phyloP scores from a whole-genome alignment of 2,329 filamentous ascomycete genomes.

The Didymella pinodella region DNA sequence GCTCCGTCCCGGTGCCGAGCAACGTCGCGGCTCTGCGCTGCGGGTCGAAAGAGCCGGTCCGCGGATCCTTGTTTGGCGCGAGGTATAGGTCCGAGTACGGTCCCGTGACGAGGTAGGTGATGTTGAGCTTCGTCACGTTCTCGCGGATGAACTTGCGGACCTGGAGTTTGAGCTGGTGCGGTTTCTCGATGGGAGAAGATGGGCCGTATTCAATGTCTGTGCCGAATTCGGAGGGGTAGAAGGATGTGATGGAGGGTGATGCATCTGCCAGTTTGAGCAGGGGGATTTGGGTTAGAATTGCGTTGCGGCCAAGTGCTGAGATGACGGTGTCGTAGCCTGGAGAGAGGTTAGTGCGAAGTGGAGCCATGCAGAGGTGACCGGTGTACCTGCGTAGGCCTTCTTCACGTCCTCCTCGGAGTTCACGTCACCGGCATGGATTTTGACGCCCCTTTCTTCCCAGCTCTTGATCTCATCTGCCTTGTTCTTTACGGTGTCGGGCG shows the following conservation, averaged over 20 bases:
- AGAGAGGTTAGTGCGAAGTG: neutral
- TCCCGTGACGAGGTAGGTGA: slow-evolving; percentile 74
- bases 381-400: slow-evolving; percentile 62
- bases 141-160: slow-evolving; percentile 69
- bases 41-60: slow-evolving; percentile 67
- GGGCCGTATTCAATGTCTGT: slow-evolving; percentile 65
- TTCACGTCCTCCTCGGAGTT: slow-evolving; percentile 61
- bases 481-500: slow-evolving; percentile 57
- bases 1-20: slow-evolving; percentile 67
- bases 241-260: slow-evolving; percentile 64
- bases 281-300: slow-evolving; percentile 66
- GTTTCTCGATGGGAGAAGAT: slow-evolving; percentile 66
- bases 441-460: slow-evolving; percentile 58
- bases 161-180: slow-evolving; percentile 74
- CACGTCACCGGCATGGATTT: slow-evolving; percentile 65
- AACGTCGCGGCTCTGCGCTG: slow-evolving; percentile 65
- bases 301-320: slow-evolving; percentile 69
- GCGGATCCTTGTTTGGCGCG: slow-evolving; percentile 47
- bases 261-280: slow-evolving; percentile 68
- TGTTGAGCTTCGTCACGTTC: slow-evolving; percentile 61
- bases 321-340: slow-evolving; percentile 69
- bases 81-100: slow-evolving; percentile 73
- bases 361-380: neutral
- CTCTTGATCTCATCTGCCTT: slow-evolving; percentile 61
- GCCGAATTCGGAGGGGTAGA: slow-evolving; percentile 65